Evolutionary conservation across 495 filamentous ascomycete genomes (phyloP).

Genomic region (Neurospora sp.): DNA sequence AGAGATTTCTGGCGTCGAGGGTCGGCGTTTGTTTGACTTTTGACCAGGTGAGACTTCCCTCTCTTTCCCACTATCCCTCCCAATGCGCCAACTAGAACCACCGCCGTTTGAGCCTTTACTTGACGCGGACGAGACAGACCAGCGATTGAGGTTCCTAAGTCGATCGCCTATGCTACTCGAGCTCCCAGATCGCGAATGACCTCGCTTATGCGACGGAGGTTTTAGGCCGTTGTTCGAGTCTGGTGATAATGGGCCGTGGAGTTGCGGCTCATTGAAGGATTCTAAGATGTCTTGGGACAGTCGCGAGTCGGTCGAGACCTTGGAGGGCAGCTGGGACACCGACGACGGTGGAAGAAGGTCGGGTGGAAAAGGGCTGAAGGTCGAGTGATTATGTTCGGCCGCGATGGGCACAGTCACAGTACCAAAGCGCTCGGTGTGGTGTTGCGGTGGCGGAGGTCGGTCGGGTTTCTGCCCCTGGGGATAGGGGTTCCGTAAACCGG

Average conservation of each 20-base stretch:
- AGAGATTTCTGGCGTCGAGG: slow-evolving; percentile 19
- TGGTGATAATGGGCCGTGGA: background rate
- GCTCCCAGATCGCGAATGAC: slow-evolving; percentile 35
- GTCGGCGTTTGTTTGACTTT: slow-evolving; percentile 21
- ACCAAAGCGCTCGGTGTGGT: slow-evolving; percentile 4
- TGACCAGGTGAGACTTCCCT: slow-evolving; percentile 7
- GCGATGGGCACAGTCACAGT: background rate
- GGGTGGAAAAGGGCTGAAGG: slow-evolving; percentile 11
- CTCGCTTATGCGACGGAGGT: slow-evolving; percentile 14
- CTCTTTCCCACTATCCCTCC: background rate
- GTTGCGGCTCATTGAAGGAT: slow-evolving; percentile 22
- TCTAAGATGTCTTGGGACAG: slow-evolving; percentile 12
- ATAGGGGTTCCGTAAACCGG: slow-evolving; percentile 2
- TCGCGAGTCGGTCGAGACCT: slow-evolving; percentile 15
- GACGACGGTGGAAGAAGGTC: slow-evolving; percentile 23
- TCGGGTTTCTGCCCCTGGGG: slow-evolving; percentile 1
- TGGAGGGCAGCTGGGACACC: slow-evolving; percentile 25
- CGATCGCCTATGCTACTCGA: slow-evolving; percentile 47
- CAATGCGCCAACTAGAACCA: slow-evolving; percentile 20
- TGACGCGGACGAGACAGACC: slow-evolving; percentile 69
- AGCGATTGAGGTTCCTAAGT: slow-evolving; percentile 67
- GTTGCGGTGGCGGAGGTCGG: slow-evolving; percentile 2
- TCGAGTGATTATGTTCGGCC: background rate
- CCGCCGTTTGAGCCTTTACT: slow-evolving; percentile 49
- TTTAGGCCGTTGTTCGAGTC: slow-evolving; percentile 18